phyloP scores from a whole-genome alignment of 768 basidiomycete genomes.

The Lactarius sanguifluus region DNA sequence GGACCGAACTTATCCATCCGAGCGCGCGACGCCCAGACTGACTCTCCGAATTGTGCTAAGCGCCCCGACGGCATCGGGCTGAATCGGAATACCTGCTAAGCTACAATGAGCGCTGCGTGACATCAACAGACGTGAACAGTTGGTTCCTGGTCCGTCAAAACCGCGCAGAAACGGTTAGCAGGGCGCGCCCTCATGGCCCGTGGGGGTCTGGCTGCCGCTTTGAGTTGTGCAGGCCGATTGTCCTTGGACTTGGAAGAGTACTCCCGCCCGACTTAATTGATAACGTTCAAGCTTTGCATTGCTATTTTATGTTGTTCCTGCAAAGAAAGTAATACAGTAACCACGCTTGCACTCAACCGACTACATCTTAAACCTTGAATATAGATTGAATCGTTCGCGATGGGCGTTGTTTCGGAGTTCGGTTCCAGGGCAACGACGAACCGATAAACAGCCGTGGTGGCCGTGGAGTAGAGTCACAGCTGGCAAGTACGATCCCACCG shows the following conservation, averaged over 20 bases:
- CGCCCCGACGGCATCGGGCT: neutral
- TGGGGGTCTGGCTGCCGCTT: neutral
- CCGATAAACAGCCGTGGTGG: neutral
- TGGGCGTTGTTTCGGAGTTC: slow-evolving; percentile 4
- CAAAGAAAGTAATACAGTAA: neutral
- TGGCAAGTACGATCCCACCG: slow-evolving; percentile 7
- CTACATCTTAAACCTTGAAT: slow-evolving; percentile 2
- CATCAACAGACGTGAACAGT: neutral
- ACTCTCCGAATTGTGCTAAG: neutral
- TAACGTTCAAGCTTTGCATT: neutral
- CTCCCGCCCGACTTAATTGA: neutral
- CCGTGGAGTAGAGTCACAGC: neutral
- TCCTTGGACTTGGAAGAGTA: neutral
- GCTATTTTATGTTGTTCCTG: neutral
- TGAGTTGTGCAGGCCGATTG: neutral
- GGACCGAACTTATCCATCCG: neutral
- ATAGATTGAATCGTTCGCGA: neutral
- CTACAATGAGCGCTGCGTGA: neutral
- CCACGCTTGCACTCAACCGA: neutral
- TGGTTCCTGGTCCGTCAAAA: neutral
- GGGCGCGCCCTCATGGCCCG: neutral
- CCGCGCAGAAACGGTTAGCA: neutral
- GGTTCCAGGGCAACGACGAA: slow-evolving; percentile 11
- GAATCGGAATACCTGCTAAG: neutral
- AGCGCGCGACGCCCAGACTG: neutral